phyloP scores from a whole-genome alignment of 305 asterid species.

The Fraxinus sp. region DNA sequence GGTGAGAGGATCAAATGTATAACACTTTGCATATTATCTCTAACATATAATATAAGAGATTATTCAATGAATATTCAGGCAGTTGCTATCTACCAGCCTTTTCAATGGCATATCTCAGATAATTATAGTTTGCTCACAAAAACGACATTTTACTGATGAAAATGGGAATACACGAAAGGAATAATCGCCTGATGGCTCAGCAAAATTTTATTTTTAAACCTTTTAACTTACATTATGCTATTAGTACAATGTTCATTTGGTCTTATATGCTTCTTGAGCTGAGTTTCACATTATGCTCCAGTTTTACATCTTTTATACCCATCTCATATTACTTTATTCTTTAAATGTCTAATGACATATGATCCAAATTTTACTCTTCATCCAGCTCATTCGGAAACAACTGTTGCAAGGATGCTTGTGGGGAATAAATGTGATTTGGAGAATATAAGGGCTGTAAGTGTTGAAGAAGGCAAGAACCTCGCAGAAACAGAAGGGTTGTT shows the following conservation, averaged over 20 bases:
- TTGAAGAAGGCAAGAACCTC: slow-evolving; percentile 73
- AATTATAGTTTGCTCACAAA: not conserved
- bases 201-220: not conserved
- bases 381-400: slow-evolving; percentile 85
- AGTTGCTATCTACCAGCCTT: not conserved
- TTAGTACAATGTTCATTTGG: not conserved
- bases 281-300: not conserved
- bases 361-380: not conserved
- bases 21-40: not conserved
- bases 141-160: not conserved
- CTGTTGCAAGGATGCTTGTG: slow-evolving; percentile 70
- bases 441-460: slow-evolving; percentile 65
- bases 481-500: slow-evolving; percentile 81
- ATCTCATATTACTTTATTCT: not conserved
- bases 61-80: not conserved
- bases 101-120: not conserved
- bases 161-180: not conserved
- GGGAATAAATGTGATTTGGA: slow-evolving; percentile 78
- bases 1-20: not conserved
- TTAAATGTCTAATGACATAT: not conserved
- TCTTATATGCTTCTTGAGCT: not conserved
- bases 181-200: not conserved
- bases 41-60: not conserved
- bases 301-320: not conserved
- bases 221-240: not conserved